phyloP scores from a whole-genome alignment of 2,329 filamentous ascomycete genomes.

The Pyrenochaeta sp. region DNA sequence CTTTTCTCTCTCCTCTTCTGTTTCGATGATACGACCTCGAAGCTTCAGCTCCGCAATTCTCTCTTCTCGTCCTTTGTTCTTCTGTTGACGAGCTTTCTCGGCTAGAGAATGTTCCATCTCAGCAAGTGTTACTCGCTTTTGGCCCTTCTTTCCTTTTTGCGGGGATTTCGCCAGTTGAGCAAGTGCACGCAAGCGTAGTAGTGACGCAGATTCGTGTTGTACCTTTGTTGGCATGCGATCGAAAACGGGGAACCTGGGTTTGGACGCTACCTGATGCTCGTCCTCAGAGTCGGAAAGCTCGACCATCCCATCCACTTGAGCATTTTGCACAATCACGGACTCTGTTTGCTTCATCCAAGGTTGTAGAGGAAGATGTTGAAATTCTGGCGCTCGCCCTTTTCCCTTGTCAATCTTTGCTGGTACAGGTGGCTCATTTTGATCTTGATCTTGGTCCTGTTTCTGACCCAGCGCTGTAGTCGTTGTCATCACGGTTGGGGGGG shows the following conservation, averaged over 20 bases:
- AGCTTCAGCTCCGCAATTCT: constrained; percentile 78
- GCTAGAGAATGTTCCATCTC: constrained; percentile 75
- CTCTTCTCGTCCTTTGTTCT: constrained; percentile 77
- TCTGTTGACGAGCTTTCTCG: constrained; percentile 80
- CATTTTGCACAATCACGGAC: constrained; percentile 21
- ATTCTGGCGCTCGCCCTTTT: constrained; percentile 66
- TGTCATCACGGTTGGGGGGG: neutral
- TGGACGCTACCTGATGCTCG: constrained; percentile 68
- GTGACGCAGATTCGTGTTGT: constrained; percentile 68
- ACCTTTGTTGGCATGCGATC: constrained; percentile 72
- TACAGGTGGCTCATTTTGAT: constrained; percentile 7
- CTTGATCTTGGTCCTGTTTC: constrained; percentile 4
- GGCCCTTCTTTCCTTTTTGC: constrained; percentile 55
- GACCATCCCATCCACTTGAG: constrained; percentile 30
- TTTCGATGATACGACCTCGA: constrained; percentile 83
- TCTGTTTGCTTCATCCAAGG: constrained; percentile 25
- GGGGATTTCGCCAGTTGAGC: constrained; percentile 74
- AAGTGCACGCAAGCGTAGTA: constrained; percentile 75
- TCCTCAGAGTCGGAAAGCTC: constrained; percentile 64
- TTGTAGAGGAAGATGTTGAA: constrained; percentile 43
- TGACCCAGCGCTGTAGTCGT: constrained; percentile 6
- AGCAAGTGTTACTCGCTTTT: constrained; percentile 69
- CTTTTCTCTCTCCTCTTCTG: constrained; percentile 83
- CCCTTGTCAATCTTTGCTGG: constrained; percentile 61
- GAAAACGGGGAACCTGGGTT: constrained; percentile 64